Base-by-base conservation (phyloP, 73 alveolate genomes). In the Effrenium voratum region DNA sequence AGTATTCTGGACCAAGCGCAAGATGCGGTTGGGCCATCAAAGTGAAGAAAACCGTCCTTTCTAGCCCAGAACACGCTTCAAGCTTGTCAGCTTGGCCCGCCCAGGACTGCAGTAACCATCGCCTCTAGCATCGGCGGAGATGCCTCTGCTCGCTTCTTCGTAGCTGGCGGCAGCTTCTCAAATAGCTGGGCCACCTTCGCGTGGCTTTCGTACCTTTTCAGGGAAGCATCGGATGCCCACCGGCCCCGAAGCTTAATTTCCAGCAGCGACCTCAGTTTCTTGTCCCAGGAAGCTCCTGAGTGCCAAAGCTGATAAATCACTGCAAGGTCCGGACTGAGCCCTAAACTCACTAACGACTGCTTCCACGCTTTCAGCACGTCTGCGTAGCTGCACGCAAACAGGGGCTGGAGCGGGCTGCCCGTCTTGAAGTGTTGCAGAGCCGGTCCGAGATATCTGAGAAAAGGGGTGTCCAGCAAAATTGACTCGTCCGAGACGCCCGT, bases 191-290 rank as follows among this genome's bases (percentile, higher is more conserved):
- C 50, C 19, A 90, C 97, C 97, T 68, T 46, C 1, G 97, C 97
- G 46, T 70, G 87, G 32, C 49, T 73, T 28, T 90, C 97, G 87
- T 90, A 90, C 24, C 97, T 36, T 13, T 22, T 41, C 77, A 90
- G 59, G 76, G 63, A 34, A 52, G 26, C 34, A 76, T 90, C 97
- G 4, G 97, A 44, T 0, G 97, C 97, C 97, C 97, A 90, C 3
- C 97, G 60, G 32, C 97, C 97, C 46, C 97, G 44, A n/a, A 2
- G 76, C 77, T 90, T 90, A 59, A 90, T 88, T n/a, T 90, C 97
- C 66, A 90, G 44, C 44, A 60, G 73, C 55, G 36, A 72, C 44
- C 98, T 46, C 57, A 38, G 73, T 3, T 43, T 15, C 41, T 70
- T 44, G 49, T 66, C 82, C 60, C 80, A 32, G 10, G 80, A 46